Base-by-base conservation (phyloP, 2,329 filamentous ascomycete species). In the Aspergillus pseudoglaucus region DNA sequence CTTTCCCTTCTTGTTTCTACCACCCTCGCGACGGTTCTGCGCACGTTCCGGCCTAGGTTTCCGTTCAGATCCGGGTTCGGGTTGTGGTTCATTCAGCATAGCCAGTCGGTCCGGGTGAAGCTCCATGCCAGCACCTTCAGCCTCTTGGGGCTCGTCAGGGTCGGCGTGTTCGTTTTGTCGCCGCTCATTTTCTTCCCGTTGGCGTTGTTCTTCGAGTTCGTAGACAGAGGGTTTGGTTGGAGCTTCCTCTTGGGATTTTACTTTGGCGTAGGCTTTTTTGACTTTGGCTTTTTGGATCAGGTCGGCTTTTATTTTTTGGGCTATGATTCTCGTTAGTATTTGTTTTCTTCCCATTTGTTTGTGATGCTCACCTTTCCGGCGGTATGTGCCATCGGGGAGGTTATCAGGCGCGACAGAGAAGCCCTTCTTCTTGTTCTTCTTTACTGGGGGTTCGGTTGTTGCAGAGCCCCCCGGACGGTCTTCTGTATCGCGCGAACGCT, bases 221-320 rank as follows among this genome's bases (percentile, higher is more conserved):
- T 72, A 61, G 55, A 67, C 52, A 50, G 71, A 59, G 8, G 37
- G 37, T 59, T 61, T 65, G 40, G 54, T 50, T 8, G 59, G 52
- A 23, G 57, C 58, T 33, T 63, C 58, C 63, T 81, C 76, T 42
- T 74, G 72, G 37, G 82, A 83, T 69, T 90, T 91, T 54, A 95
- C 75, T 69, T 95, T 96, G 53, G 86, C 87, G 65, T 95, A 96
- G 38, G 87, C 81, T 69, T 95, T 95, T 71, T 91, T 93, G 53
- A 95, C 78, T 70, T 96, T 95, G 51, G 90, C 90, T 67, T 93
- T 94, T 68, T 90, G 82, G 60, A 97, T 96, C 47, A 95, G 75
- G 56, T 87, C 82, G 55, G 85, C 80, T 70, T 97, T 97, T 63
- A 95, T 93, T 69, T 91, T 91, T 68, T 88, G 83, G 49, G 87